Evolutionary conservation across 2,329 filamentous ascomycete genomes (phyloP).

Genomic region (Arthrocladium fulminans): DNA sequence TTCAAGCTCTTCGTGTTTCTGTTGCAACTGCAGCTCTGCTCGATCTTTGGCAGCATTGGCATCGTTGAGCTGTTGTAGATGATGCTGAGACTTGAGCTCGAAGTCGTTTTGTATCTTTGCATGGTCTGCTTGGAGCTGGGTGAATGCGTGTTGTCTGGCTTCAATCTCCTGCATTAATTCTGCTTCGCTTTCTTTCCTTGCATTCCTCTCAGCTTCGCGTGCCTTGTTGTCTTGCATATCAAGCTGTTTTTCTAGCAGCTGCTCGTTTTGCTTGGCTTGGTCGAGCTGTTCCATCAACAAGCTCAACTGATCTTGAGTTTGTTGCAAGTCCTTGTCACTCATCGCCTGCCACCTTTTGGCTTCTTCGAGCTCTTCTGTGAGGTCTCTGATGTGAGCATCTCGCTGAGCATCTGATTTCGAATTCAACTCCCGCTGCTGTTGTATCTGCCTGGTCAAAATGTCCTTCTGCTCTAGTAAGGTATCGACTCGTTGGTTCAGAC

Average conservation of each 20-base stretch:
- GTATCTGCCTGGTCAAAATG: conserved; percentile 82
- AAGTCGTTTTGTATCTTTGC: conserved; percentile 16
- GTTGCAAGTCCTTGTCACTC: conserved; percentile 38
- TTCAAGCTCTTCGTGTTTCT: conserved; percentile 25
- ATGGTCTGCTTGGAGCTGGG: conserved; percentile 23
- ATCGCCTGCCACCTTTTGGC: conserved; percentile 56
- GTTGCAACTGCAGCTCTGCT: conserved; percentile 22
- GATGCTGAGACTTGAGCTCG: conserved; percentile 13
- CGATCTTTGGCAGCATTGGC: conserved; percentile 11
- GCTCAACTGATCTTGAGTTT: conserved; percentile 33
- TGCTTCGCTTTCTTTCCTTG: conserved; percentile 17
- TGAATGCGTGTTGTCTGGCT: conserved; percentile 24
- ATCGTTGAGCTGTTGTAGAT: conserved; percentile 11
- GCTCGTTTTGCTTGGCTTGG: conserved; percentile 29
- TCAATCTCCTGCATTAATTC: conserved; percentile 16
- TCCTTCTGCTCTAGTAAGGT: conserved; percentile 77
- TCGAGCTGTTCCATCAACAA: conserved; percentile 38
- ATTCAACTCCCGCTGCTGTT: conserved; percentile 89
- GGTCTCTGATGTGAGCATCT: conserved; percentile 38
- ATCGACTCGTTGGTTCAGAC: conserved; percentile 66
- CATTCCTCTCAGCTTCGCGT: conserved; percentile 14
- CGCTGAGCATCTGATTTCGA: conserved; percentile 65
- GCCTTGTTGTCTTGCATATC: conserved; percentile 26
- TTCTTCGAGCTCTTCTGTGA: conserved; percentile 44
- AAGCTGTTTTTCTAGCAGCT: conserved; percentile 28